Conservation (phyloP, 177 flowering plant species). For the Vitis hybrid region DNA sequence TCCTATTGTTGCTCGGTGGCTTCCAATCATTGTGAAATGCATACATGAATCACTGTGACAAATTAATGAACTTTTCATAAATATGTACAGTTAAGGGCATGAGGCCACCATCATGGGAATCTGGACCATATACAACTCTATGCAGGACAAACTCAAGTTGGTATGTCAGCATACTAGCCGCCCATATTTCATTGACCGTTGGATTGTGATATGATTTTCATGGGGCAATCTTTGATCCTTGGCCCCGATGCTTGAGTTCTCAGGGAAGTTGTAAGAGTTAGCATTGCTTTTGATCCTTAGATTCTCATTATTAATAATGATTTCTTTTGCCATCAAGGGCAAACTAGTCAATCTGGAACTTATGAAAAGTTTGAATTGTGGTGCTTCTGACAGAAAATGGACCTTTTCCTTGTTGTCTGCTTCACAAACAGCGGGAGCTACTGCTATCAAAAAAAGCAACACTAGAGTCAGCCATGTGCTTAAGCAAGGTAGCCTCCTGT, state of each 20-base stretch:
- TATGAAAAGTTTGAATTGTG: constrained; percentile 6
- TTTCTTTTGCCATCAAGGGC: not conserved
- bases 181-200: not conserved
- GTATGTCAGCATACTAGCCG: not conserved
- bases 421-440: constrained; percentile 5
- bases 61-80: not conserved
- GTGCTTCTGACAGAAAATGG: constrained; percentile 6
- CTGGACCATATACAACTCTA: not conserved
- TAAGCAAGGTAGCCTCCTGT: not conserved
- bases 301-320: not conserved
- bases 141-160: not conserved
- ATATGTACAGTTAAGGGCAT: constrained; percentile 1
- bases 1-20: too few relatives aligned
- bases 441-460: constrained; percentile 5
- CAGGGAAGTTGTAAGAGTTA: not conserved
- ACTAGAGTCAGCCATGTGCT: constrained; percentile 2
- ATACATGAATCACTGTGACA: not conserved
- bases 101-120: not conserved
- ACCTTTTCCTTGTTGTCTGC: constrained; percentile 4
- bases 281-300: not conserved
- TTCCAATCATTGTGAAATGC: not conserved
- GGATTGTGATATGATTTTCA: constrained; percentile 1
- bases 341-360: constrained; percentile 10
- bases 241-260: not conserved
- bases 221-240: constrained; percentile 11